Conservation (phyloP, 225 moss, liverwort and hornwort genomes). For the Straminergon stramineum region DNA sequence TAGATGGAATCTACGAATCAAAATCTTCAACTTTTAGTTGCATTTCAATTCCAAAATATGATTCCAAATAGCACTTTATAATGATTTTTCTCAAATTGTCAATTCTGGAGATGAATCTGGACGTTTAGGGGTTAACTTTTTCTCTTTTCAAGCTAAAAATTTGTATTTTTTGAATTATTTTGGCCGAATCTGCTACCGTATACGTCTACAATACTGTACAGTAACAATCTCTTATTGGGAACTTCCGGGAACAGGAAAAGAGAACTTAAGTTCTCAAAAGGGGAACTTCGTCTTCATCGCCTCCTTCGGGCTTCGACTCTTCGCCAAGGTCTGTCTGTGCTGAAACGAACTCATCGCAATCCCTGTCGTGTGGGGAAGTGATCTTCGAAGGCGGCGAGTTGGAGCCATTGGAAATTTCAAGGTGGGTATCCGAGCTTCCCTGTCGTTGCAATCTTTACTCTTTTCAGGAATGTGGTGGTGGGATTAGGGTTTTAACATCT, state of each 20-base stretch:
- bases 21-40: too few relatives aligned
- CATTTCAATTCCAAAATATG: too few relatives aligned
- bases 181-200: neutral
- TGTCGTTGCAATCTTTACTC: neutral
- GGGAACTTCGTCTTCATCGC: neutral
- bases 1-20: too few relatives aligned
- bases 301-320: neutral
- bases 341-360: neutral
- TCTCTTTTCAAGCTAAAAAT: too few relatives aligned
- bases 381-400: neutral
- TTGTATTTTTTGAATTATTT: neutral
- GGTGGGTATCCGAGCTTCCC: neutral
- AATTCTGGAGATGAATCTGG: too few relatives aligned
- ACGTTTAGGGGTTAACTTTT: too few relatives aligned
- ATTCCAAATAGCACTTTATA: too few relatives aligned
- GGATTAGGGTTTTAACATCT: neutral
- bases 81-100: too few relatives aligned
- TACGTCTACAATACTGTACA: neutral
- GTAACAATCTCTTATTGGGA: neutral
- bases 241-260: neutral
- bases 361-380: neutral
- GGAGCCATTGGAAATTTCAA: neutral
- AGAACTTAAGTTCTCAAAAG: neutral
- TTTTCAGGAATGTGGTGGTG: neutral
- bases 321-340: neutral